phyloP scores from a whole-genome alignment of 768 basidiomycete genomes.

The Sistotremastrum niveocremeum region DNA sequence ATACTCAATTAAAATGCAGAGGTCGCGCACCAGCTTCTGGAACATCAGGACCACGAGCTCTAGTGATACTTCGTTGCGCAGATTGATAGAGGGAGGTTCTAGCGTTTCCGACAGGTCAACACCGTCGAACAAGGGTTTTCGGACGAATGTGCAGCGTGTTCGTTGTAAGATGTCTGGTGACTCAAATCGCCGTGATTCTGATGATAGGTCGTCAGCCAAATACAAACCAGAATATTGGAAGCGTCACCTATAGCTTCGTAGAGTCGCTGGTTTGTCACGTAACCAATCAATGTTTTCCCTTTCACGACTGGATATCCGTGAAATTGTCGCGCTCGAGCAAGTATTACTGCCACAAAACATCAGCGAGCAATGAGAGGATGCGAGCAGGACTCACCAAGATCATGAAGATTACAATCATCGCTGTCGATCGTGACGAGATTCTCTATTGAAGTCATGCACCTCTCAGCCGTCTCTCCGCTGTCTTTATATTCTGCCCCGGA shows the following conservation, averaged over 20 bases:
- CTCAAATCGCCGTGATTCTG: constrained; percentile 13
- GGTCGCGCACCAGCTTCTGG: constrained; percentile 43
- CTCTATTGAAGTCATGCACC: constrained; percentile 42
- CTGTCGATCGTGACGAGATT: constrained; percentile 38
- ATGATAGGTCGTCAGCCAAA: background rate
- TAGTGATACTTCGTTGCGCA: constrained; percentile 55
- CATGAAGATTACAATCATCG: constrained; percentile 26
- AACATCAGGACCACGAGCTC: constrained; percentile 64
- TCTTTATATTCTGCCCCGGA: constrained; percentile 53
- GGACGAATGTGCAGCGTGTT: constrained; percentile 11
- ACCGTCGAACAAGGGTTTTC: constrained; percentile 2
- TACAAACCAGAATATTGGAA: background rate
- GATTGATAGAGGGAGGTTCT: constrained; percentile 40
- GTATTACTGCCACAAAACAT: constrained; percentile 16
- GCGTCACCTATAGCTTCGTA: constrained; percentile 21
- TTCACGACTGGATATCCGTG: constrained; percentile 56
- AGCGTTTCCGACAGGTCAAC: constrained; percentile 22
- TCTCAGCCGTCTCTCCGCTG: constrained; percentile 44
- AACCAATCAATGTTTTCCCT: constrained; percentile 38
- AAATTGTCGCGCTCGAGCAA: constrained; percentile 33
- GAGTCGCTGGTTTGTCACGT: constrained; percentile 44
- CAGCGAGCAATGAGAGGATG: background rate
- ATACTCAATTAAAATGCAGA: constrained; percentile 2
- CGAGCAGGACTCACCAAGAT: constrained; percentile 26
- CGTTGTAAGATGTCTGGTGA: constrained; percentile 8